Evolutionary conservation across 192 early-diverging fungal species (phyloP).

Genomic region (Rhizophlyctis rosea): DNA sequence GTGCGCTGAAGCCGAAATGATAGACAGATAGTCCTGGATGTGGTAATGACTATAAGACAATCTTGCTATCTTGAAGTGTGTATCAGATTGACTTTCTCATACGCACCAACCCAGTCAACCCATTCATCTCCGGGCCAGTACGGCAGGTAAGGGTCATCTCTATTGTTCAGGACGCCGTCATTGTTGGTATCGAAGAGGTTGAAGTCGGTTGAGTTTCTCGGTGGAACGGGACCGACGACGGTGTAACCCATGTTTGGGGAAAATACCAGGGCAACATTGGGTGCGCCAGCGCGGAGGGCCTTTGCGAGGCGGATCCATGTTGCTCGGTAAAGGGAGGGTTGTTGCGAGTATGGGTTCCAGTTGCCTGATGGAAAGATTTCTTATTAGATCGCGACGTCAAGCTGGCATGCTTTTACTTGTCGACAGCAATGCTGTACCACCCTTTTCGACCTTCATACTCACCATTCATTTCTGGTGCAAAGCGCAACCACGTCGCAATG

Average conservation of each 20-base stretch:
- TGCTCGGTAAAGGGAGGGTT: constrained; percentile 15
- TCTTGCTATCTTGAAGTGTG: no score
- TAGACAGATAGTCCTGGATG: no score
- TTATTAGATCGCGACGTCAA: no score
- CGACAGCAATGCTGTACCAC: constrained; percentile 22
- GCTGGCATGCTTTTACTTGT: no score
- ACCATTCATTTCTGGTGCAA: constrained; percentile 51
- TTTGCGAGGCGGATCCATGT: background rate
- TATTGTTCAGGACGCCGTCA: constrained; percentile 19
- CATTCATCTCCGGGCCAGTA: constrained; percentile 35
- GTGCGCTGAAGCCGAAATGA: no score
- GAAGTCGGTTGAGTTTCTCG: constrained; percentile 4
- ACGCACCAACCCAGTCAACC: constrained; percentile 39
- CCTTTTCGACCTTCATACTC: constrained; percentile 28
- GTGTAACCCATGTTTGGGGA: background rate
- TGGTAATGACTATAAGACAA: no score
- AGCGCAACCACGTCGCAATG: constrained; percentile 37
- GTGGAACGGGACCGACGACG: background rate
- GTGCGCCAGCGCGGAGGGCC: background rate
- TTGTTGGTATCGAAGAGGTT: constrained; percentile 45
- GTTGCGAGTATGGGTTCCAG: constrained; percentile 15
- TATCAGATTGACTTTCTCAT: no score
- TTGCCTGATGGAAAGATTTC: no score
- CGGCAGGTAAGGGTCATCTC: constrained; percentile 36
- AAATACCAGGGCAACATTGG: background rate